phyloP scores from a whole-genome alignment of 257 asterid species.

The Phtheirospermum japonicum region DNA sequence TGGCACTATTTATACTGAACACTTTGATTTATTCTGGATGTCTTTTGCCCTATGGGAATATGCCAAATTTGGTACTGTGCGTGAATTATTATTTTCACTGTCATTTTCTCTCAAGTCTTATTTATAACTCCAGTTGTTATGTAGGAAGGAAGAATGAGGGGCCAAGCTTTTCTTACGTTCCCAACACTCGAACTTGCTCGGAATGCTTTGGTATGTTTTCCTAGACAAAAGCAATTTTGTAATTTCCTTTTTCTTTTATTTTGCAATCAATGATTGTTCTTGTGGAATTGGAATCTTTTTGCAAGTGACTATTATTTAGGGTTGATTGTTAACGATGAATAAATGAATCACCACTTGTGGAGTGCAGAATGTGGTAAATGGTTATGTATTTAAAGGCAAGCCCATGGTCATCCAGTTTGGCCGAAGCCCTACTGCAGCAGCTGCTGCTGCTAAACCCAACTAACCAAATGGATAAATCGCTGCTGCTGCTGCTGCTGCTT shows the following conservation, averaged over 20 bases:
- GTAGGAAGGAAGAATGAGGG: slow-evolving; percentile 99
- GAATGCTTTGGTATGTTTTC: slow-evolving; percentile 66
- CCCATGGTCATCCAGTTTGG: slow-evolving; percentile 92
- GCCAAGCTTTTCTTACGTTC: slow-evolving; percentile 93
- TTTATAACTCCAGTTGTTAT: not conserved
- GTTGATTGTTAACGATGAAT: not conserved
- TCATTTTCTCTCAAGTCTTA: not conserved
- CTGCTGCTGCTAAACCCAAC: slow-evolving; percentile 23
- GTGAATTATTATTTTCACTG: not conserved
- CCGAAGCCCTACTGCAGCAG: slow-evolving; percentile 52
- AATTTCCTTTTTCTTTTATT: not conserved
- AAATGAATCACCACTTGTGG: not conserved
- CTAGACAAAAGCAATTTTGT: not conserved
- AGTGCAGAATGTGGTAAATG: slow-evolving; percentile 76
- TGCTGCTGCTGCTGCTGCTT: too few species aligned
- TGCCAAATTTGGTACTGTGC: not conserved
- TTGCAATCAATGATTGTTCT: not conserved
- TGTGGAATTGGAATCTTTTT: not conserved
- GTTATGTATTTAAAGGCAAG: slow-evolving; percentile 80
- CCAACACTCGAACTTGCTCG: slow-evolving; percentile 84
- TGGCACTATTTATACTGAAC: too few species aligned
- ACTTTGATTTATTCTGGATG: too few species aligned
- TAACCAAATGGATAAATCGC: too few species aligned
- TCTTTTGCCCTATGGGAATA: too few species aligned
- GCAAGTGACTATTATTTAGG: not conserved